Conservation (phyloP, 257 asterid genomes). For the Echium plantagineum region DNA sequence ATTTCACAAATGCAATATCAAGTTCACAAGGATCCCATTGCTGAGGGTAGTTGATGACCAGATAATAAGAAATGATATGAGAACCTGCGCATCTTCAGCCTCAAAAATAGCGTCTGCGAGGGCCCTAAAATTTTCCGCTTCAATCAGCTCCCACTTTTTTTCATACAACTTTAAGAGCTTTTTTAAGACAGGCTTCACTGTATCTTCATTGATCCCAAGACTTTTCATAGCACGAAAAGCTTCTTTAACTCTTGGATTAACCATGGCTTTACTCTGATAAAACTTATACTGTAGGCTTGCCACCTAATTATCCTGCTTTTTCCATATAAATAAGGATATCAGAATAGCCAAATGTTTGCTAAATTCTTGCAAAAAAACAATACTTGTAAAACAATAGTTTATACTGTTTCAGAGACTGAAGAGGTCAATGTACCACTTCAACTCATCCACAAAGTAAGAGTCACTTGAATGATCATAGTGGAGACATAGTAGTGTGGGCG, state of each 20-base stretch:
- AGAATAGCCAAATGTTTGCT: neutral
- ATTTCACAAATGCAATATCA: neutral
- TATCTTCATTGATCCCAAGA: constrained; percentile 51
- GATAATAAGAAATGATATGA: neutral
- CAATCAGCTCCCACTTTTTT: constrained; percentile 76
- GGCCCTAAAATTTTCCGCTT: constrained; percentile 64
- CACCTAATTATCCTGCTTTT: neutral
- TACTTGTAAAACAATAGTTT: no score
- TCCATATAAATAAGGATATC: neutral
- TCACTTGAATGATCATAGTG: no score
- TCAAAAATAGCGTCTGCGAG: constrained; percentile 87
- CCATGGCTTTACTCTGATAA: constrained; percentile 28
- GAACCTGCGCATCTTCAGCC: constrained; percentile 46
- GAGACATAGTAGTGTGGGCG: no score
- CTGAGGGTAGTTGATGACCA: neutral
- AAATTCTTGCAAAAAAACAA: no score
- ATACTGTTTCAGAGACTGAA: no score
- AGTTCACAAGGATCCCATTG: neutral
- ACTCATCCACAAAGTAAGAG: no score
- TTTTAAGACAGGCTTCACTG: constrained; percentile 71
- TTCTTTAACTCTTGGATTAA: constrained; percentile 32
- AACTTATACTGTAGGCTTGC: constrained; percentile 11
- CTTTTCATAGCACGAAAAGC: constrained; percentile 75
- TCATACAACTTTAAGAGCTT: constrained; percentile 47
- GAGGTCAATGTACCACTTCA: no score